Base-by-base conservation (phyloP, 139 green algal genomes). In the Picochlorum sp. region DNA sequence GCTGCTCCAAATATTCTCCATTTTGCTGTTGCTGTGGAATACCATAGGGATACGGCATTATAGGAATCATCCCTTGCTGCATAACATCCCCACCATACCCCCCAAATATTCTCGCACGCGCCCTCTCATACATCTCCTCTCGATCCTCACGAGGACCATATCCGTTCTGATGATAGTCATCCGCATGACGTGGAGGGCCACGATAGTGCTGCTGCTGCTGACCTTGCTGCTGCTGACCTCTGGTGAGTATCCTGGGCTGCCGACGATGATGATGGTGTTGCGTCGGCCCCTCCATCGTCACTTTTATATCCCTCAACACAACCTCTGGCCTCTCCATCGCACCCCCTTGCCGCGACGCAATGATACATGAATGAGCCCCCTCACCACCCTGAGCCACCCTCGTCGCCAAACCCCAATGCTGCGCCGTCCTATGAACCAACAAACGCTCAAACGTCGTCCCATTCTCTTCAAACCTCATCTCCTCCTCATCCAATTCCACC, bases 321-420 rank as follows among this genome's bases (percentile, higher is more conserved):
- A 69, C 45, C 37, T 61, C 34, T 31, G 49, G 49, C 28, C 21
- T 30, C 28, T 16, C 49, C 16, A 49, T 70, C 16, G 1, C 6
- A 13, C 30, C 45, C 2, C 60, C 69, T 10, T 52, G 60, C 0
- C 26, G 24, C 20, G 71, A 75, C 15, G 78, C 13, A 26, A 83
- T 78, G 21, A 63, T 63, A 1, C 73, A 65, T 15, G 75, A 69
- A 16, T 78, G 54, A 9, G 72, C 62, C 2, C 76, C 76, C 0
- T 77, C 64, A 9, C 16, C 47, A 16, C 57, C 70, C n/a, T 78
- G 28, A 15, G 73, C 81, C 2, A 58, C 60, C n/a, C 34, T 41
- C 8, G 76, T 83, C n/a, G 76, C 73, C 34, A 83, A 65, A 4
- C 76, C 73, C 63, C 75, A 83, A 71, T 81, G 75, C 55, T 83